Evolutionary conservation across 176 grass and related monocot genomes (phyloP), one percentile per base, ranked within the genome.

Genomic region (Calamus simplicifolius): DNA sequence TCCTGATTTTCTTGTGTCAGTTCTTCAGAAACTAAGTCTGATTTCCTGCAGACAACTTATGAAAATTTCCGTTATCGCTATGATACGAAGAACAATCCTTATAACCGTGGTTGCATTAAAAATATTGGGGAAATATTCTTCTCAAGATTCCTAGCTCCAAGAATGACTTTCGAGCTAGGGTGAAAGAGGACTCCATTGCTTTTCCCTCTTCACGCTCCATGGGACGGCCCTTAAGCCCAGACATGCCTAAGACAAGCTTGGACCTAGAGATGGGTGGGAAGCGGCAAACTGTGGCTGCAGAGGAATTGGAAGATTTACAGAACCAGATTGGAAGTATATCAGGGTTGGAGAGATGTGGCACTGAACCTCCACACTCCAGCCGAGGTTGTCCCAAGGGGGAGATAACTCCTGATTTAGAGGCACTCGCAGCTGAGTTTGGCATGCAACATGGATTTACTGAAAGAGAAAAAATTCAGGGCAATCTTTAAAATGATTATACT

Each of bases 221-320:
- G 57, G 57, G 48, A 1, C 21, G 57, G 6, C 25, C n/a, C 4
- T 18, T 71, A 10, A 71, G 69, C 12, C 69, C 69, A 14, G 69
- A 71, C 15, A 3, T 61, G 25, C 25, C 69, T 6, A 71, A 71
- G 17, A 71, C 43, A 31, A 71, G 69, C 49, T 51, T 61, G 17
- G 69, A 71, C 49, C 28, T 71, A 17, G 69, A 71, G 56, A 48
- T 27, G 18, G 69, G 69, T 48, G 69, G 13, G 10, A 71, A 71
- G 16, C 50, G 69, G 23, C 56, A 61, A 14, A 50, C 57, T 10
- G 69, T 71, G 23, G 57, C 49, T 31, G 57, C 69, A 7, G 69
- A 71, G 27, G 69, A 71, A n/a, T 49, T 71, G 27, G 69, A 71
- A 59, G 69, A 71, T 29, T 51, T 71, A 52, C 69, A 71, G n/a